Evolutionary conservation across 2,329 filamentous ascomycete species (phyloP).

Genomic region (Botrytis fragariae): DNA sequence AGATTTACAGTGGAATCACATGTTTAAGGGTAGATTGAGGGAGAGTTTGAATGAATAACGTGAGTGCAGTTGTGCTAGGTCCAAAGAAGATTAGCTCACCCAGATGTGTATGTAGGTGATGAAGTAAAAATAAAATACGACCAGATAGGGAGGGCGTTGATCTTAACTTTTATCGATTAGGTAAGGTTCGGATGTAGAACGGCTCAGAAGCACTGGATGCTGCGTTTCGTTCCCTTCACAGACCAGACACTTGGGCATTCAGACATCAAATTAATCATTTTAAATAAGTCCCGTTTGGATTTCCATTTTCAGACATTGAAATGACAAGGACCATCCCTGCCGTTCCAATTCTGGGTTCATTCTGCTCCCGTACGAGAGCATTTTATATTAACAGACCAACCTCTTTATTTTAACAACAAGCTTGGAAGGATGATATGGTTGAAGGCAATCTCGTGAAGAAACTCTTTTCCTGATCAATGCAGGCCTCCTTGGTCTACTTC

Average conservation of each 20-base stretch:
- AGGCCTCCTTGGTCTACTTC: background rate
- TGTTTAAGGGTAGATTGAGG: background rate
- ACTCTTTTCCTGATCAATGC: background rate
- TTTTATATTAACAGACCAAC: slow-evolving; percentile 19
- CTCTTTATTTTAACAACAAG: slow-evolving; percentile 16
- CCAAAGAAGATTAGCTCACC: background rate
- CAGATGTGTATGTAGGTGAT: too few species aligned
- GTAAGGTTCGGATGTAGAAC: background rate
- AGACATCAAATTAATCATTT: background rate
- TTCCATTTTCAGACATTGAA: background rate
- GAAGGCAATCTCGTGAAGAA: background rate
- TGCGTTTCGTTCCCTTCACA: background rate
- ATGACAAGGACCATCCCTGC: slow-evolving; percentile 5
- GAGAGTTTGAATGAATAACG: background rate
- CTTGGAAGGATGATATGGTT: background rate
- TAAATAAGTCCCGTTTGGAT: background rate
- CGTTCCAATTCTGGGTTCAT: background rate
- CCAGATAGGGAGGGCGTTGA: background rate
- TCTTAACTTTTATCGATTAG: background rate
- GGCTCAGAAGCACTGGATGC: background rate
- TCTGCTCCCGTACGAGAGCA: slow-evolving; percentile 7
- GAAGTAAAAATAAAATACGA: background rate
- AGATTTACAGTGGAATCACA: background rate
- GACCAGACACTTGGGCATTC: background rate
- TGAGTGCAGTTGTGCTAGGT: background rate